Percentiles rank a stretch among this genome's conserved stretches.
phyloP scores from a whole-genome alignment of 164 flowering plant genomes.

The Taxillus chinensis region DNA sequence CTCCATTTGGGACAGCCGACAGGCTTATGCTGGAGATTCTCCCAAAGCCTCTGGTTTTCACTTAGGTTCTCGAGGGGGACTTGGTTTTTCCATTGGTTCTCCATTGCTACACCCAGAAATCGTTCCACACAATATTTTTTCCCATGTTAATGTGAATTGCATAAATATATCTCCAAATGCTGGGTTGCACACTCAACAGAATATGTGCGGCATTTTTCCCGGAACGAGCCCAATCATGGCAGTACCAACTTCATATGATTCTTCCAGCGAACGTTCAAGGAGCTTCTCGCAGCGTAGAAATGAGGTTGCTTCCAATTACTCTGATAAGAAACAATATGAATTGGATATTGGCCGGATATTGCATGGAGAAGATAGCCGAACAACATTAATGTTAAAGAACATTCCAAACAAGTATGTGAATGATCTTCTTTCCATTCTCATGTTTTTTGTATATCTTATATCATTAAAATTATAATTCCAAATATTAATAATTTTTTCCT shows the following conservation, averaged over 20 bases:
- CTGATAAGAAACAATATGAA: conserved; percentile 71
- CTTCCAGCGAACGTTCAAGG: conserved; percentile 19
- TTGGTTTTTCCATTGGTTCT: conserved; percentile 12
- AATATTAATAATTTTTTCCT: not conserved
- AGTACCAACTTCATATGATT: conserved; percentile 13
- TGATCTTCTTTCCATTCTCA: not conserved
- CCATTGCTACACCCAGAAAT: conserved; percentile 8
- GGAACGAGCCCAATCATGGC: conserved; percentile 11
- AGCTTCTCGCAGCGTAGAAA: conserved; percentile 33
- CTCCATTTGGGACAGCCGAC: conserved; percentile 20
- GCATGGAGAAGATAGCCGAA: conserved; percentile 57
- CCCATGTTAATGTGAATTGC: conserved; percentile 10
- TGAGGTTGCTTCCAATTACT: conserved; percentile 33
- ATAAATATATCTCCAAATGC: conserved; percentile 7
- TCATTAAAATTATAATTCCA: not conserved
- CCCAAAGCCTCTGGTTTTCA: conserved; percentile 15
- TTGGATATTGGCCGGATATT: conserved; percentile 71
- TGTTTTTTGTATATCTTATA: not conserved
- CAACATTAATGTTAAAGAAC: conserved; percentile 84
- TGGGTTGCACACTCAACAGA: conserved; percentile 14
- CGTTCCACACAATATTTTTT: conserved; percentile 10
- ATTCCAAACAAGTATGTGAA: conserved; percentile 78
- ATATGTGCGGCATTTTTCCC: conserved; percentile 12
- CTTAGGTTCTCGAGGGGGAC: conserved; percentile 15
- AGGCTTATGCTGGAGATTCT: conserved; percentile 13